Evolutionary conservation across 2,329 filamentous ascomycete species (phyloP).

Genomic region (Emergomyces pasteurianus): DNA sequence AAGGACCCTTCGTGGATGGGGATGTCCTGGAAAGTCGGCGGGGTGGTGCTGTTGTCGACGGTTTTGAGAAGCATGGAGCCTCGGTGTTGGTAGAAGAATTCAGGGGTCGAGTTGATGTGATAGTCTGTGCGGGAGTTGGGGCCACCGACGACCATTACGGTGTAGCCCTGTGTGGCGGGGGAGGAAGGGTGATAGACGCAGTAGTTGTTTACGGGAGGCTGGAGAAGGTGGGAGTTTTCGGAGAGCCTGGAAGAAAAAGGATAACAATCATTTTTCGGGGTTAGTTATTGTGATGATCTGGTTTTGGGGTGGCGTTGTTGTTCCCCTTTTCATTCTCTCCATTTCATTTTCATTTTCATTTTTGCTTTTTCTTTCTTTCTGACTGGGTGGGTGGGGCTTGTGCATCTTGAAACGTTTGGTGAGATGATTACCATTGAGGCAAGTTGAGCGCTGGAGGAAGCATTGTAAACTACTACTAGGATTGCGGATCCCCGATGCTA

Average conservation of each 20-base stretch:
- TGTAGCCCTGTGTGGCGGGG: constrained; percentile 77
- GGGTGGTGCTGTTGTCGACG: constrained; percentile 51
- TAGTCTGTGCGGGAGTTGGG: constrained; percentile 96
- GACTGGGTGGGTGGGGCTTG: constrained; percentile 9
- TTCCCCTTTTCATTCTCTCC: not conserved
- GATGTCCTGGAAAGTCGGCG: constrained; percentile 60
- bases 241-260: constrained; percentile 54
- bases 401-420: constrained; percentile 1
- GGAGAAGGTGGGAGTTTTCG: constrained; percentile 80
- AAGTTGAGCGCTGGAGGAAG: constrained; percentile 32
- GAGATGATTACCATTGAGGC: constrained; percentile 30
- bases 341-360: not conserved
- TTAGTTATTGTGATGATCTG: not conserved
- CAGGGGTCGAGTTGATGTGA: constrained; percentile 91
- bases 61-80: constrained; percentile 91
- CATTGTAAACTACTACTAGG: constrained; percentile 14
- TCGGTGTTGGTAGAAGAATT: constrained; percentile 97
- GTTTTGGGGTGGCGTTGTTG: not conserved
- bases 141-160: constrained; percentile 84
- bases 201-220: constrained; percentile 95
- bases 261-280: not conserved
- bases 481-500: not conserved
- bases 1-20: constrained; percentile 86
- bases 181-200: constrained; percentile 67
- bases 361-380: not conserved